These are phyloP conservation scores for Aureobasidium melanogenum DNA, from an alignment of 2,329 filamentous ascomycete genomes.

Conservation along the genomic window DNA sequence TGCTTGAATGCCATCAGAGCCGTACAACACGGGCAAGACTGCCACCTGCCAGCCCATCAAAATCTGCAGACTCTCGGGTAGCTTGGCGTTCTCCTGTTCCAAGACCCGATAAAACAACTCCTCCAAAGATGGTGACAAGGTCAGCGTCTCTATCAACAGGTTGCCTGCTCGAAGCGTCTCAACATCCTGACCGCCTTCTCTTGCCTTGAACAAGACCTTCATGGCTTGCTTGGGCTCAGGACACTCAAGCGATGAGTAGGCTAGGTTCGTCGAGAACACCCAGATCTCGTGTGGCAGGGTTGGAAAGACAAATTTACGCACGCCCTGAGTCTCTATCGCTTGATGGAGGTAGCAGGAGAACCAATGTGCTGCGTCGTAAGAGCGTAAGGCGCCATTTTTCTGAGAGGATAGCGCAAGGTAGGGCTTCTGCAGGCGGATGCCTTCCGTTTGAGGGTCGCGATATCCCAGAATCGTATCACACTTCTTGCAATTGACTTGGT, in stretches of 20 bases:
- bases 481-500: background rate
- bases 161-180: constrained; percentile 27
- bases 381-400: background rate
- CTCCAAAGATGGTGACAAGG: constrained; percentile 10
- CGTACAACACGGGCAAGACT: background rate
- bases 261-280: constrained; percentile 53
- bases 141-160: constrained; percentile 41
- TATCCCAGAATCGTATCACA: constrained; percentile 23
- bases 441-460: constrained; percentile 35
- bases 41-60: constrained; percentile 14
- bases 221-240: constrained; percentile 40
- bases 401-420: constrained; percentile 16
- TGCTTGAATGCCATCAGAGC: background rate
- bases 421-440: constrained; percentile 30
- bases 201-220: constrained; percentile 45
- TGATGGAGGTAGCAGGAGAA: constrained; percentile 49
- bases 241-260: constrained; percentile 41
- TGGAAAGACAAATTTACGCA: constrained; percentile 51
- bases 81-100: background rate
- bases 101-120: constrained; percentile 1
- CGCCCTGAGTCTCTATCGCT: constrained; percentile 46
- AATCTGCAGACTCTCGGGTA: constrained; percentile 7
- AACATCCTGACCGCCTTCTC: constrained; percentile 25
- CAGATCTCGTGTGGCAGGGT: constrained; percentile 43
- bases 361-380: constrained; percentile 30